A percentile compares a stretch with the other conserved stretches of the same genome.
Evolutionary conservation across 2,329 filamentous ascomycete species (phyloP).

Genomic region (Xylaria sp.): DNA sequence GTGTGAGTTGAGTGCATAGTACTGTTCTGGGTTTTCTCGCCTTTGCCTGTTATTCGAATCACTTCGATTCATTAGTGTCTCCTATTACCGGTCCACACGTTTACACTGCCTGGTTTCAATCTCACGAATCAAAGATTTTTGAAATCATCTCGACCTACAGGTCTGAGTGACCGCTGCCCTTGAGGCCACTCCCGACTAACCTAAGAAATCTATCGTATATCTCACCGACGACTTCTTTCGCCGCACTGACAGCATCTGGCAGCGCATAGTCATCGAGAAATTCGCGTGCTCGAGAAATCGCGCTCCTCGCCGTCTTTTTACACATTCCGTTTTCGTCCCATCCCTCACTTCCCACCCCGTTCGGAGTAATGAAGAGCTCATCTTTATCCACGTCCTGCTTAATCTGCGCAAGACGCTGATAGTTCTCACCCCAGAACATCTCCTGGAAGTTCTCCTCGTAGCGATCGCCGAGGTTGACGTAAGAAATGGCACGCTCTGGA

Average conservation of each 20-base stretch:
- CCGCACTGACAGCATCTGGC: too few species aligned
- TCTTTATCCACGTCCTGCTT: background rate
- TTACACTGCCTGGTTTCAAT: too few species aligned
- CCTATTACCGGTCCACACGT: too few species aligned
- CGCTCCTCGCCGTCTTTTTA: background rate
- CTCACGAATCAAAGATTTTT: too few species aligned
- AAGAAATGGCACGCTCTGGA: background rate
- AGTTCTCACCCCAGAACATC: background rate
- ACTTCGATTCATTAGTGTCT: too few species aligned
- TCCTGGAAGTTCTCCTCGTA: background rate
- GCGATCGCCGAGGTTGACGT: background rate
- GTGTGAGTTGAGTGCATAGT: background rate
- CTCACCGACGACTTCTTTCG: too few species aligned
- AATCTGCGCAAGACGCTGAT: background rate
- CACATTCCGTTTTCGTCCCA: background rate
- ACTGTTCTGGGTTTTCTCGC: background rate
- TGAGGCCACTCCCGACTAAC: too few species aligned
- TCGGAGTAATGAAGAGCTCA: background rate
- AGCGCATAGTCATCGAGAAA: background rate
- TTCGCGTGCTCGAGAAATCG: background rate
- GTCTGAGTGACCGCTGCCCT: too few species aligned
- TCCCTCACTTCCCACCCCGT: background rate
- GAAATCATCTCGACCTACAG: too few species aligned
- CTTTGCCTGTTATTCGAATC: too few species aligned
- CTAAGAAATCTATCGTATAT: too few species aligned